These are phyloP conservation scores for Chloris gayana DNA, from an alignment of 176 grass and related monocot genomes.

Conservation along the genomic window DNA sequence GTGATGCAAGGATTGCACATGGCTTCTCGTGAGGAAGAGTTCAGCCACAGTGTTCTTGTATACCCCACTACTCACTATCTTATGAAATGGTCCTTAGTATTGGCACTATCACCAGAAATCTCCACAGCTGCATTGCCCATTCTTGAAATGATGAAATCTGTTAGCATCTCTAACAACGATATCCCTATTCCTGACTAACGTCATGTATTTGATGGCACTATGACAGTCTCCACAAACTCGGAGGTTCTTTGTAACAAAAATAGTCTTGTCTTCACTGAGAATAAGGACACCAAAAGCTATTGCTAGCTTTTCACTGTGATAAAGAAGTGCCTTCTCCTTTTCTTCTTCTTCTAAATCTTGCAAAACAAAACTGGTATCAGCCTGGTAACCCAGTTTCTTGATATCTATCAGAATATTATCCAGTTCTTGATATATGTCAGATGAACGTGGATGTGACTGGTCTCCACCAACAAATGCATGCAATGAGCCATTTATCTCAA, in stretches of 20 bases:
- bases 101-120: conserved; percentile 68
- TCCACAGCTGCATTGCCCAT: conserved; percentile 76
- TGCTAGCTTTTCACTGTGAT: conserved; percentile 79
- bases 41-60: neutral
- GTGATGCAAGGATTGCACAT: neutral
- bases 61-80: neutral
- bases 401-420: conserved; percentile 57
- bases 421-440: conserved; percentile 66
- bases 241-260: conserved; percentile 78
- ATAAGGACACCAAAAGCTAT: conserved; percentile 66
- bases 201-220: conserved; percentile 72
- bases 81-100: neutral
- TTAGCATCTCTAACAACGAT: conserved; percentile 71
- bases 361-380: conserved; percentile 69
- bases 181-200: conserved; percentile 53
- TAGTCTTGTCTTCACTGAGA: conserved; percentile 49
- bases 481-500: conserved; percentile 71
- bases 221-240: conserved; percentile 83
- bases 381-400: conserved; percentile 69
- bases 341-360: conserved; percentile 87
- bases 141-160: conserved; percentile 83
- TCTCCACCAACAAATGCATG: conserved; percentile 86
- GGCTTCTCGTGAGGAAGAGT: neutral
- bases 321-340: conserved; percentile 66
- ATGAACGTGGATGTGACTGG: conserved; percentile 63